Evolutionary conservation across 1,284 basidiomycete species (phyloP), one percentile per base, ranked within the genome.

Genomic region (Pyrrhoderma noxium): DNA sequence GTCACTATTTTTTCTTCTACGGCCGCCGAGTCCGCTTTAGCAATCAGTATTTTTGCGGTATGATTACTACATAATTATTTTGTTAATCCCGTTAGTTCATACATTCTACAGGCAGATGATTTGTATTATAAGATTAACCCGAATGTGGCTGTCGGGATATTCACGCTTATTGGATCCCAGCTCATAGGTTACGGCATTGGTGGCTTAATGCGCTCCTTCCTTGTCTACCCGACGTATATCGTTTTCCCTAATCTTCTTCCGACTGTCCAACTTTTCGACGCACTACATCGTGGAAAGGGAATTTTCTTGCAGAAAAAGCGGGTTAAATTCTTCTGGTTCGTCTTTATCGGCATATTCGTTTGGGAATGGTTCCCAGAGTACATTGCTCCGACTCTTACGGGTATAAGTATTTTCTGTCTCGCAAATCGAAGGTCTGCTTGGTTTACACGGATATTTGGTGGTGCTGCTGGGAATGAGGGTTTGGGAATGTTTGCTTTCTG

Each of bases 1-100:
- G 76, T 79, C 53, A 75, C 74, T n/a, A 79, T 81, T 55, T 76
- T 81, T 64, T 63, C 74, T 4, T 70, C 74, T n/a, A 77, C 77
- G 3, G 73, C 76, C 2, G 67, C 72, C 2, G 64, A 66, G 3
- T 71, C 72, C 2, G 76, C 77, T 0, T 62, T 75, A 40, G 76
- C 76, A 8, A 73, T 72, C 48, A 70, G 65, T 40, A 47, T 45
- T 35, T 45, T 58, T 51, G 47, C 21, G 47, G 36, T 51, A 37
- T 18, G 51, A 39, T 5, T 13, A 35, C 38, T 36, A 19, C 36
- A 45, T 13, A 19, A 44, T 37, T 22, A 39, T 31, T 36, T 31
- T 36, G 31, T 7, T 34, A 21, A 22, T 22, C 21, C n/a, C 27
- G 35, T 41, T 69, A 16, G 47, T n/a, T 19, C 31, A 8, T 25